These are phyloP conservation scores for Suillus subluteus DNA, from an alignment of 768 basidiomycete genomes.

Conservation along the genomic window DNA sequence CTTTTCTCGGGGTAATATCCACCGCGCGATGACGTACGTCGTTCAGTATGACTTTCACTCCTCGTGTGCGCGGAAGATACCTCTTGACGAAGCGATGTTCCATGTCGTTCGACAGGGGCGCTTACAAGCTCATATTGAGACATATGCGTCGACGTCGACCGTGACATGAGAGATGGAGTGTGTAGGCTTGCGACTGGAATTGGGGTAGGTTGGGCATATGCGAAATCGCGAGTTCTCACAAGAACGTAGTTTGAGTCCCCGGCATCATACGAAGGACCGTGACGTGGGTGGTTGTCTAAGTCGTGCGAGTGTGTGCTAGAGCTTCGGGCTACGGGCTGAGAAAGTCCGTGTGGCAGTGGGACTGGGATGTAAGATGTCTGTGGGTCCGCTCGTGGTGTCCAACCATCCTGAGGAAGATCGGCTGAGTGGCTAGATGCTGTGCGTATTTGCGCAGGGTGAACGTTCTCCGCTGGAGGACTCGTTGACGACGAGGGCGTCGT, in stretches of 20 bases:
- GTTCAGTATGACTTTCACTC: constrained; percentile 30
- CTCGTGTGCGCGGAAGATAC: constrained; percentile 21
- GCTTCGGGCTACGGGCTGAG: constrained; percentile 18
- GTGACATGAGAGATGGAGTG: constrained; percentile 29
- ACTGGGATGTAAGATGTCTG: constrained; percentile 26
- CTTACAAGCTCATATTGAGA: constrained; percentile 36
- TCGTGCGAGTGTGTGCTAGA: constrained; percentile 22
- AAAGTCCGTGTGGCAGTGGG: constrained; percentile 26
- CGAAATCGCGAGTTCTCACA: constrained; percentile 32
- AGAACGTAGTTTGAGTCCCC: constrained; percentile 21
- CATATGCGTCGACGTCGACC: constrained; percentile 29
- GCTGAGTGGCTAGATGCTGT: constrained; percentile 20
- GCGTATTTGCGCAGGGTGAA: constrained; percentile 34
- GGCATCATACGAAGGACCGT: neutral
- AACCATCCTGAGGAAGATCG: constrained; percentile 25
- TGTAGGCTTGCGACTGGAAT: constrained; percentile 18
- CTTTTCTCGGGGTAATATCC: constrained; percentile 25
- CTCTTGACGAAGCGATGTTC: constrained; percentile 32
- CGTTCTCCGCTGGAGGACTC: constrained; percentile 22
- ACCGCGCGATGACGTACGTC: constrained; percentile 21
- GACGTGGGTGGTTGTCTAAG: constrained; percentile 15
- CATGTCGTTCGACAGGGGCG: constrained; percentile 24
- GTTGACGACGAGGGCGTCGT: constrained; percentile 16
- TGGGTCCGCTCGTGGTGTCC: constrained; percentile 34
- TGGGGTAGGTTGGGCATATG: constrained; percentile 24